Percentiles rank a stretch among this genome's conserved stretches.
phyloP scores from a whole-genome alignment of 768 basidiomycete species.

The Saitozyma sp. region DNA sequence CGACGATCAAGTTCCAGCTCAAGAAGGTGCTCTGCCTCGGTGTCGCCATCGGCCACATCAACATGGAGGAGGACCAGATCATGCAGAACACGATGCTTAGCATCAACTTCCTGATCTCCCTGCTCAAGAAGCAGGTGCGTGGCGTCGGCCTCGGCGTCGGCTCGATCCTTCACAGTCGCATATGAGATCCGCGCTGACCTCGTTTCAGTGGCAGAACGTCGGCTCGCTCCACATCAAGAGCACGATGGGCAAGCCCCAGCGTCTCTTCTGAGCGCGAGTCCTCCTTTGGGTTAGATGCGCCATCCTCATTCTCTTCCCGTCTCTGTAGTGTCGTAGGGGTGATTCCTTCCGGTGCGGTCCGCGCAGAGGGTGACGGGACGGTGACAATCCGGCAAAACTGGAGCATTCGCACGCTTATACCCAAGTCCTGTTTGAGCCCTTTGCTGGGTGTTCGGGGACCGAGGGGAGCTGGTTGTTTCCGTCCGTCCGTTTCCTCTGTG shows the following conservation, averaged over 20 bases:
- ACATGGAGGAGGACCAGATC: slow-evolving; percentile 97
- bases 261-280: slow-evolving; percentile 69
- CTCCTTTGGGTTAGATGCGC: background rate
- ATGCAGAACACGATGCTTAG: slow-evolving; percentile 97
- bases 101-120: slow-evolving; percentile 99
- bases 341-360: background rate
- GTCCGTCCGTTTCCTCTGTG: slow-evolving; percentile 2
- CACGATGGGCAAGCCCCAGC: slow-evolving; percentile 98
- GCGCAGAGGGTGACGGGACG: slow-evolving; percentile 5
- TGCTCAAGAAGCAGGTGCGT: slow-evolving; percentile 78
- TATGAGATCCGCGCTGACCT: slow-evolving; percentile 49
- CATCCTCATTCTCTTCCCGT: slow-evolving; percentile 2
- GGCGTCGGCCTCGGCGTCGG: background rate
- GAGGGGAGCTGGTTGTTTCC: slow-evolving; percentile 47
- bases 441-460: slow-evolving; percentile 44
- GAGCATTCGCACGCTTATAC: slow-evolving; percentile 99
- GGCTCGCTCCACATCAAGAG: slow-evolving; percentile 98
- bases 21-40: slow-evolving; percentile 96
- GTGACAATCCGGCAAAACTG: slow-evolving; percentile 67
- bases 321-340: background rate
- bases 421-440: slow-evolving; percentile 59
- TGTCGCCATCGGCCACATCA: slow-evolving; percentile 95
- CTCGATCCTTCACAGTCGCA: slow-evolving; percentile 53
- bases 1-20: slow-evolving; percentile 99
- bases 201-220: slow-evolving; percentile 79